A percentile compares a stretch with the other conserved stretches of the same genome.
phyloP scores from a whole-genome alignment of 208 protist genomes.

The Naegleria fowleri region DNA sequence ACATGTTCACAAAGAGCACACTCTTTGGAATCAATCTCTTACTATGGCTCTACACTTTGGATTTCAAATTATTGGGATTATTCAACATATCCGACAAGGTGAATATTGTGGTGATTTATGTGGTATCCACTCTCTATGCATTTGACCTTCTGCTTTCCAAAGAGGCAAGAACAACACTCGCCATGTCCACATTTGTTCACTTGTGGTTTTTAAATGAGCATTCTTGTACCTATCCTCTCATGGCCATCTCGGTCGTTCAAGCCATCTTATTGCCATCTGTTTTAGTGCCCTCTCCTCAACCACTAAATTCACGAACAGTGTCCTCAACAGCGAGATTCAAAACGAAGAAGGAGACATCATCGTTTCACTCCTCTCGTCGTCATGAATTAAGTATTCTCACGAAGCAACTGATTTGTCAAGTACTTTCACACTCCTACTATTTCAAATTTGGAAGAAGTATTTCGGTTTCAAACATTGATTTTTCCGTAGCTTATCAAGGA shows the following conservation, averaged over 20 bases:
- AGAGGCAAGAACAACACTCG: background rate
- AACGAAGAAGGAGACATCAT: background rate
- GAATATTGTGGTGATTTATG: background rate
- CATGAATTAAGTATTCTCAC: background rate
- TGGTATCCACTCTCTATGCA: background rate
- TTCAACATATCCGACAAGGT: background rate
- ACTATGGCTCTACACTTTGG: background rate
- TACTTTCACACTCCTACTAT: background rate
- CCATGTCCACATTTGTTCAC: background rate
- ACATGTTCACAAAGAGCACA: background rate
- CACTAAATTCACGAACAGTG: background rate
- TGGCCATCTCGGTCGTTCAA: background rate
- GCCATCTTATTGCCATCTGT: background rate
- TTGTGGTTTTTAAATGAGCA: background rate
- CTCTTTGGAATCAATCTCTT: background rate
- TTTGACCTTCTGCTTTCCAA: background rate
- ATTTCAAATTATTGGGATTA: background rate
- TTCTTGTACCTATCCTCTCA: background rate
- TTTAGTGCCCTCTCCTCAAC: background rate
- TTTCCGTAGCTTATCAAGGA: slow-evolving; percentile 9
- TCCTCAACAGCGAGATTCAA: background rate
- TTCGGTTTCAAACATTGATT: slow-evolving; percentile 15
- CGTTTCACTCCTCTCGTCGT: background rate
- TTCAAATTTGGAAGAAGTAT: background rate
- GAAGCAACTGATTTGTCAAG: background rate